Evolutionary conservation across 345 rosid species (phyloP).

Genomic region (Linum lewisii): DNA sequence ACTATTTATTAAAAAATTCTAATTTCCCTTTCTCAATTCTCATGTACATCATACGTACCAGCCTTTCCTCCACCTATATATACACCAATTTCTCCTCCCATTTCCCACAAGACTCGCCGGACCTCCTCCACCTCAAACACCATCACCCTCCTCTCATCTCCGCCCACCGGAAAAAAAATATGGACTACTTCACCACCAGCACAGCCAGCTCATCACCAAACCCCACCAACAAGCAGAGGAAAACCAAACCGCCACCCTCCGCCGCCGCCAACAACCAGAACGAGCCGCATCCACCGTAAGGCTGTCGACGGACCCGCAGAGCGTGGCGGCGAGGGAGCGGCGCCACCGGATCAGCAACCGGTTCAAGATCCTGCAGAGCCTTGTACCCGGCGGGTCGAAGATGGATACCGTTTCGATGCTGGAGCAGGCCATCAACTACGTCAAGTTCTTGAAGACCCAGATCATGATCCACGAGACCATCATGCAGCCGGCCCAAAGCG

Average conservation of each 20-base stretch:
- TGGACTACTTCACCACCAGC: background rate
- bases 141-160: background rate
- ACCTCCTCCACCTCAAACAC: background rate
- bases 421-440: conserved; percentile 78
- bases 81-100: too few relatives aligned
- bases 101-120: too few relatives aligned
- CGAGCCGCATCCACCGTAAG: conserved; percentile 11
- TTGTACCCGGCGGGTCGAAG: conserved; percentile 80
- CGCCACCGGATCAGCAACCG: conserved; percentile 78
- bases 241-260: background rate
- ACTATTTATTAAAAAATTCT: too few relatives aligned
- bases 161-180: background rate
- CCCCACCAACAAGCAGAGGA: background rate
- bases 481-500: background rate
- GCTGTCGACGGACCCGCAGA: conserved; percentile 84
- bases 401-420: conserved; percentile 92
- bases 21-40: too few relatives aligned
- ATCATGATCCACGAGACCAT: conserved; percentile 51
- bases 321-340: conserved; percentile 84
- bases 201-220: background rate
- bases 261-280: too few relatives aligned
- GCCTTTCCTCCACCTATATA: too few relatives aligned
- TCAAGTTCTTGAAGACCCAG: conserved; percentile 78
- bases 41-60: too few relatives aligned
- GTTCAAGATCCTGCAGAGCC: conserved; percentile 72